Conservation (phyloP, 345 rosid genomes). For the Euclidium syriacum region DNA sequence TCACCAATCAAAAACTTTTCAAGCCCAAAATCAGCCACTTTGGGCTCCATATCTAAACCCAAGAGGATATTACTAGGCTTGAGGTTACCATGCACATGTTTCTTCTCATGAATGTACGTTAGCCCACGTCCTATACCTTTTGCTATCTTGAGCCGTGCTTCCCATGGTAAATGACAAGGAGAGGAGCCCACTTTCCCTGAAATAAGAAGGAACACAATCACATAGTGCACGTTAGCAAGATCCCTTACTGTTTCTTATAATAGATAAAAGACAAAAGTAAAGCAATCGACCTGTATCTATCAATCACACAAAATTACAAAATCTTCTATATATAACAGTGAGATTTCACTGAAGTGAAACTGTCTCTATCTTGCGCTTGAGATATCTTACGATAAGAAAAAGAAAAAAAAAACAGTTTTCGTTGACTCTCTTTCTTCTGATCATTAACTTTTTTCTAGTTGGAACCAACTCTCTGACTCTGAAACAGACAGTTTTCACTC, state of each 20-base stretch:
- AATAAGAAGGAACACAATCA: neutral
- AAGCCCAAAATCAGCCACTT: conserved; percentile 81
- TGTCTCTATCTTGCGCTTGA: conserved; percentile 37
- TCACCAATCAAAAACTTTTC: conserved; percentile 65
- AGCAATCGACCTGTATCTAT: conserved; percentile 7
- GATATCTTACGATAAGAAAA: conserved; percentile 28
- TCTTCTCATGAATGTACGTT: conserved; percentile 75
- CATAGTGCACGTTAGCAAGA: conserved; percentile 6
- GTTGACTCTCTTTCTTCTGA: conserved; percentile 47
- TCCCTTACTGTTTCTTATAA: conserved; percentile 11
- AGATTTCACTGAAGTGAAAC: conserved; percentile 8
- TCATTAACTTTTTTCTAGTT: conserved; percentile 46
- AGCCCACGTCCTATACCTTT: conserved; percentile 85
- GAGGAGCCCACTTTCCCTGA: conserved; percentile 87
- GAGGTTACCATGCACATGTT: conserved; percentile 79
- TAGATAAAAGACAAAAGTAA: conserved; percentile 17
- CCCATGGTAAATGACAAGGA: conserved; percentile 83
- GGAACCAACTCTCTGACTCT: conserved; percentile 46
- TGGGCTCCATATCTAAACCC: conserved; percentile 74
- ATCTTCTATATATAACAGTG: neutral
- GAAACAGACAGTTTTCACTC: conserved; percentile 37
- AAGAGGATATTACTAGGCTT: conserved; percentile 86
- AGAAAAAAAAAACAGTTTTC: neutral
- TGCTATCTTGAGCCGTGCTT: conserved; percentile 70
- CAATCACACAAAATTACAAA: conserved; percentile 25